Conservation (phyloP, 1,139 yeast species). For the Saccharomycopsis hybrid region DNA sequence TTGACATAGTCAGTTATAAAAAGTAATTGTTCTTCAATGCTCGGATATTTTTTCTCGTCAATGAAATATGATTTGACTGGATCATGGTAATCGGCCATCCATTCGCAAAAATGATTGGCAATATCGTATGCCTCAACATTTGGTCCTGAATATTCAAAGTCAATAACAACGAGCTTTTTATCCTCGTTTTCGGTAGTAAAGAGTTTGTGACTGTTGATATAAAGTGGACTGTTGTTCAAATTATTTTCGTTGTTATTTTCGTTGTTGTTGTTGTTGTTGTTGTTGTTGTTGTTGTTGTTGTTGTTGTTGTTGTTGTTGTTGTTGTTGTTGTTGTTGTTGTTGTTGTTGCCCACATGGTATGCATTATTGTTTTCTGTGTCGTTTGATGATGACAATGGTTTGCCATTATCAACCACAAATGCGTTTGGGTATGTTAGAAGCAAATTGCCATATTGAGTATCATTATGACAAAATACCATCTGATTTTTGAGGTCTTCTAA, state of each 20-base stretch:
- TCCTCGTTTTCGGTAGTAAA: slow-evolving; percentile 42
- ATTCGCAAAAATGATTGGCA: slow-evolving; percentile 84
- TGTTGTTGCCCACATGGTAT: too few species aligned
- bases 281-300: slow-evolving; percentile 20
- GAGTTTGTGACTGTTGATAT: slow-evolving; percentile 25
- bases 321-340: too few species aligned
- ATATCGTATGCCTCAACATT: slow-evolving; percentile 86
- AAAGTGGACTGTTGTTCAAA: not conserved
- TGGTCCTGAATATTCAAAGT: slow-evolving; percentile 94
- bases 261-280: not conserved
- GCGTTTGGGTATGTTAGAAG: slow-evolving; percentile 38
- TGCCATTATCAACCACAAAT: slow-evolving; percentile 29
- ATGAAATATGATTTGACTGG: slow-evolving; percentile 54
- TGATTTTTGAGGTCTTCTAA: slow-evolving; percentile 39
- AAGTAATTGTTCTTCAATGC: slow-evolving; percentile 58
- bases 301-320: slow-evolving; percentile 4
- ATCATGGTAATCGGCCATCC: slow-evolving; percentile 93
- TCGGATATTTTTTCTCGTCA: slow-evolving; percentile 56
- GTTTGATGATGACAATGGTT: slow-evolving; percentile 26
- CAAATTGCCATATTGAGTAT: slow-evolving; percentile 92
- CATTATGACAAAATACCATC: slow-evolving; percentile 85
- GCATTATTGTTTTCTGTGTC: not conserved
- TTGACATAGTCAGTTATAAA: slow-evolving; percentile 67
- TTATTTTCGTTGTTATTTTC: slow-evolving; percentile 29
- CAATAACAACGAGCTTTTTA: slow-evolving; percentile 81